phyloP scores from a whole-genome alignment of 129 eudicot genomes.

The Pseudognaphalium luteoalbum region DNA sequence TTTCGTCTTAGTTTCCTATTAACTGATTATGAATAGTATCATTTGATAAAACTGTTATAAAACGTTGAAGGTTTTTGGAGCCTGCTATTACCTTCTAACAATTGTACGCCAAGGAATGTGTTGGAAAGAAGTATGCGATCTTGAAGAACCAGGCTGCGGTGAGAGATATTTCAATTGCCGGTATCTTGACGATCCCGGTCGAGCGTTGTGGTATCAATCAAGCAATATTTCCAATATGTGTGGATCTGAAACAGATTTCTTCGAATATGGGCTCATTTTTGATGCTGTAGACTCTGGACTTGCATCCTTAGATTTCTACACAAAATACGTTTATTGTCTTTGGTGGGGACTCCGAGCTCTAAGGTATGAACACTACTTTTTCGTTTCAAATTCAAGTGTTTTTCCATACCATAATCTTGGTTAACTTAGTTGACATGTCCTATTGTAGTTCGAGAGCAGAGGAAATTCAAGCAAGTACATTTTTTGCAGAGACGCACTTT shows the following conservation, averaged over 20 bases:
- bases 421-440: not conserved
- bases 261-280: conserved; percentile 48
- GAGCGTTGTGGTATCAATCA: conserved; percentile 50
- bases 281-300: conserved; percentile 48
- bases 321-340: conserved; percentile 60
- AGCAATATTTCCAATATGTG: conserved; percentile 57
- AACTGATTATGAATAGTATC: not conserved
- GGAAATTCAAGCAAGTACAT: conserved; percentile 58
- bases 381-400: not conserved
- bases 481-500: conserved; percentile 62
- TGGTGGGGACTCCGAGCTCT: conserved; percentile 80
- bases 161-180: conserved; percentile 53
- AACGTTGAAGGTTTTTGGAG: conserved; percentile 57
- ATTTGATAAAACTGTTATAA: not conserved
- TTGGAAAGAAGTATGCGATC: conserved; percentile 66
- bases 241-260: conserved; percentile 39
- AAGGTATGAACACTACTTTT: conserved; percentile 42
- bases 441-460: conserved; percentile 73
- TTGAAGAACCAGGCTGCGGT: conserved; percentile 45
- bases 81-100: conserved; percentile 71
- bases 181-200: conserved; percentile 33
- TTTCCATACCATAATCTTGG: not conserved
- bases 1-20: not conserved
- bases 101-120: conserved; percentile 76
- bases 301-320: conserved; percentile 46